phyloP scores from a whole-genome alignment of 2,329 filamentous ascomycete species.

The Nigrospora osmanthi region DNA sequence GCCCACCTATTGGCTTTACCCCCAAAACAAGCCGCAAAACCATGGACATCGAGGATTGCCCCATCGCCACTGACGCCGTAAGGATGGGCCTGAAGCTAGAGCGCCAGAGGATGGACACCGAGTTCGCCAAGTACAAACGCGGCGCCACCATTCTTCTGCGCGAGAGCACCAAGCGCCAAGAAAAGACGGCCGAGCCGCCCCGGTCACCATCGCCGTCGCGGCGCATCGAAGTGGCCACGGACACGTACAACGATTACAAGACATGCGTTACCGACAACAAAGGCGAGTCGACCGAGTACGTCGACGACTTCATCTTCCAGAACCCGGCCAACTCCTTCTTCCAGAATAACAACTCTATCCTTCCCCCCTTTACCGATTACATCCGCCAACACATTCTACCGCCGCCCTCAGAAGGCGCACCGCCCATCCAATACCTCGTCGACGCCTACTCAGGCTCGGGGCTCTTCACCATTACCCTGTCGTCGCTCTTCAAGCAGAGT shows the following conservation, averaged over 20 bases:
- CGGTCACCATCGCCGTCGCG: constrained; percentile 30
- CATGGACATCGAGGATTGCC: constrained; percentile 94
- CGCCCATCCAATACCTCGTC: constrained; percentile 73
- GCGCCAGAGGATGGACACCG: constrained; percentile 63
- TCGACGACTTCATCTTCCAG: constrained; percentile 76
- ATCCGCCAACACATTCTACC: constrained; percentile 73
- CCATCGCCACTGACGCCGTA: constrained; percentile 84
- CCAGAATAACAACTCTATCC: constrained; percentile 99
- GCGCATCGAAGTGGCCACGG: constrained; percentile 43
- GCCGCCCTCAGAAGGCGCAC: constrained; percentile 21
- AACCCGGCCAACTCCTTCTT: constrained; percentile 95
- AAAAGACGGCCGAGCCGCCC: constrained; percentile 33
- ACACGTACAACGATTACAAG: constrained; percentile 66
- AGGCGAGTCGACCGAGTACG: constrained; percentile 76
- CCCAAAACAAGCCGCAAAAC: constrained; percentile 72
- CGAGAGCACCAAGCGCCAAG: constrained; percentile 68
- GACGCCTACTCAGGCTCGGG: constrained; percentile 97
- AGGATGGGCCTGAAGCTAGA: constrained; percentile 72
- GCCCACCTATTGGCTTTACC: constrained; percentile 86
- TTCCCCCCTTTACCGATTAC: constrained; percentile 78
- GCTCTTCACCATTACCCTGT: constrained; percentile 92
- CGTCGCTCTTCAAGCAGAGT: constrained; percentile 72
- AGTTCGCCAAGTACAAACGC: constrained; percentile 64
- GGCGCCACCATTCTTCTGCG: constrained; percentile 86
- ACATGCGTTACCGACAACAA: constrained; percentile 85